Base-by-base conservation (phyloP, 2,329 filamentous ascomycete species). In the Talaromyces sp. region DNA sequence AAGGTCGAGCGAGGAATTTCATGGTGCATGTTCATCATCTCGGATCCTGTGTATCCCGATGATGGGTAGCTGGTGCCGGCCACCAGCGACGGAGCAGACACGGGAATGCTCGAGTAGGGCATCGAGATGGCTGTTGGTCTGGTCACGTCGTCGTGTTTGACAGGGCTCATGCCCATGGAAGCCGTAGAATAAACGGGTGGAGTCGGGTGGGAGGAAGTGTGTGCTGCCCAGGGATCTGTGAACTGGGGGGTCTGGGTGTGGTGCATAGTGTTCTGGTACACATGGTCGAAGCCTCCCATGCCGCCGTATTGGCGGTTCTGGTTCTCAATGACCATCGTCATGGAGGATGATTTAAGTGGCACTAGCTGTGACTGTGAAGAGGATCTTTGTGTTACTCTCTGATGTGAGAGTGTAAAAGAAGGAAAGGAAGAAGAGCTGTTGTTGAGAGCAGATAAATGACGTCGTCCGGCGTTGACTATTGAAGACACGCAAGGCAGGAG, bases 251-350 rank as follows among this genome's bases (percentile, higher is more conserved):
- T 87, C 47, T 77, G 72, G 49, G 71, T 81, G 76, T 80, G 83
- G 73, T 89, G 86, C 85, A 91, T 87, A 73, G 87, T 85, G 78
- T 80, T 84, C 75, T 82, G 85, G 76, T 90, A 88, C 84, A 93
- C 88, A 77, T 87, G 85, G 79, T 94, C 91, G 83, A 94, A 95
- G 79, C 87, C 88, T 27, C 62, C 64, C 82, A 96, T 85, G 76
- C 85, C 86, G 75, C 86, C 91, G 82, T 90, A 91, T 78, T 87
- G 87, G 83, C 88, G 91, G 82, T 94, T 92, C 79, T 93, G 91
- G 74, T 88, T 88, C 82, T 97, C 92, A 83, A 97, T 87, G 79
- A 93, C 91, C 92, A 97, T 96, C 82, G 92, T 95, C 93, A 97
- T 97, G 79, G 79, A 87, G 81, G 70, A 71, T 71, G 70, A 63